Percentiles rank a stretch among this genome's conserved stretches.
Evolutionary conservation across 768 basidiomycete species (phyloP).

Genomic region (Suillus clintonianus): DNA sequence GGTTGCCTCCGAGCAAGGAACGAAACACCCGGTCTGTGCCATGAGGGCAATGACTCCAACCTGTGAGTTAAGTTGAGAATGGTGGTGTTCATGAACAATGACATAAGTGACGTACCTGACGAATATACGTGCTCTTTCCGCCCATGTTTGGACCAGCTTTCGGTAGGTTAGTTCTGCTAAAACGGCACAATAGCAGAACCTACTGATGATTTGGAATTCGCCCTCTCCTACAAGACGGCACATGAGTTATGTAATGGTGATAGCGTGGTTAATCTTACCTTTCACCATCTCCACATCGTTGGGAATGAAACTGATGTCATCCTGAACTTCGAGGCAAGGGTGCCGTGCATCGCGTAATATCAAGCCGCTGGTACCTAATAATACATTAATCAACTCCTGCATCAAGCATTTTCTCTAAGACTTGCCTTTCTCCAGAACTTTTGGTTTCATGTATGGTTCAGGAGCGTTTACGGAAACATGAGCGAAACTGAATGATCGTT

Average conservation of each 20-base stretch:
- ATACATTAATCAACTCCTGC: slow-evolving; percentile 1
- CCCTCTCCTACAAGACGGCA: slow-evolving; percentile 57
- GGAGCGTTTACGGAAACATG: slow-evolving; percentile 89
- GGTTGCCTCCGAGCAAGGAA: slow-evolving; percentile 85
- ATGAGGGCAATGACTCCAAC: slow-evolving; percentile 95
- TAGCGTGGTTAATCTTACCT: slow-evolving; percentile 41
- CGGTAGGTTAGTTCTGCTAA: slow-evolving; percentile 5
- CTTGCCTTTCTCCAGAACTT: slow-evolving; percentile 72
- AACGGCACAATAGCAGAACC: slow-evolving; percentile 18
- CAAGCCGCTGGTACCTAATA: slow-evolving; percentile 74
- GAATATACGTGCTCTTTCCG: slow-evolving; percentile 96
- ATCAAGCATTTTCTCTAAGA: not conserved
- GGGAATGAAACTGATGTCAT: slow-evolving; percentile 92
- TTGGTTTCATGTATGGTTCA: slow-evolving; percentile 86
- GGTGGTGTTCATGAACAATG: not conserved
- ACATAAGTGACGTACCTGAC: slow-evolving; percentile 53
- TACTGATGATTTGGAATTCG: slow-evolving; percentile 95
- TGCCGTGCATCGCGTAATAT: slow-evolving; percentile 86
- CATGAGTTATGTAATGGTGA: not conserved
- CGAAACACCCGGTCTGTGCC: slow-evolving; percentile 95
- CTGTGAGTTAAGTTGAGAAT: slow-evolving; percentile 35
- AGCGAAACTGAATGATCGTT: slow-evolving; percentile 64
- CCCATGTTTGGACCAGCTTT: slow-evolving; percentile 98
- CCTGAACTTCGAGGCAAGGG: slow-evolving; percentile 95
- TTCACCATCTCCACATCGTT: slow-evolving; percentile 96